These are phyloP conservation scores for Chrysanthemum seticuspe DNA, from an alignment of 129 eudicot species.

Conservation along the genomic window DNA sequence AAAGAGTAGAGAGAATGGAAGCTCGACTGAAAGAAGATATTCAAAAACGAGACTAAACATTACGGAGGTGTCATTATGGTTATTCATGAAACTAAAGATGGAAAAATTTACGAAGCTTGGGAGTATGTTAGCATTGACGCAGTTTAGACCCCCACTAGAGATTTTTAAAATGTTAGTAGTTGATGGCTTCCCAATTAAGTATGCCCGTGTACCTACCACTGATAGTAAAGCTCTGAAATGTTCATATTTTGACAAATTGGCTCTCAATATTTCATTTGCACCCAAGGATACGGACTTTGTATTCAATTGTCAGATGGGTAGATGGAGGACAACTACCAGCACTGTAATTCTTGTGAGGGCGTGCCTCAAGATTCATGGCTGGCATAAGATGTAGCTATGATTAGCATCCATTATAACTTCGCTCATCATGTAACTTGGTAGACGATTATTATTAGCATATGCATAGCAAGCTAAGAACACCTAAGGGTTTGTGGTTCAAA, in stretches of 20 bases:
- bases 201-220: conserved; percentile 95
- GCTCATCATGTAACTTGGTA: neutral
- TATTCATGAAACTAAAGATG: conserved; percentile 74
- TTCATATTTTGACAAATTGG: conserved; percentile 84
- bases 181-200: conserved; percentile 78
- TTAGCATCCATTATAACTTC: no score
- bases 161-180: conserved; percentile 68
- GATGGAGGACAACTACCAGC: conserved; percentile 92
- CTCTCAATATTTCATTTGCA: conserved; percentile 75
- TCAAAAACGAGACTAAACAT: conserved; percentile 67
- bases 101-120: conserved; percentile 83
- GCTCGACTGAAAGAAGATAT: conserved; percentile 83
- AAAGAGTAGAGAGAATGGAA: conserved; percentile 95
- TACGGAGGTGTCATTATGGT: conserved; percentile 89
- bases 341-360: conserved; percentile 54
- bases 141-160: conserved; percentile 84
- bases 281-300: conserved; percentile 82
- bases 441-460: neutral
- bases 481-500: neutral
- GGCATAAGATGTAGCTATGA: no score
- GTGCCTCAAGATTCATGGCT: no score
- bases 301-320: conserved; percentile 96
- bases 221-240: conserved; percentile 97
- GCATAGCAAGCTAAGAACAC: neutral
- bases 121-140: conserved; percentile 62